A percentile compares a stretch with the other conserved stretches of the same genome.
phyloP scores from a whole-genome alignment of 345 rosid genomes.

The Salix arbutifolia region DNA sequence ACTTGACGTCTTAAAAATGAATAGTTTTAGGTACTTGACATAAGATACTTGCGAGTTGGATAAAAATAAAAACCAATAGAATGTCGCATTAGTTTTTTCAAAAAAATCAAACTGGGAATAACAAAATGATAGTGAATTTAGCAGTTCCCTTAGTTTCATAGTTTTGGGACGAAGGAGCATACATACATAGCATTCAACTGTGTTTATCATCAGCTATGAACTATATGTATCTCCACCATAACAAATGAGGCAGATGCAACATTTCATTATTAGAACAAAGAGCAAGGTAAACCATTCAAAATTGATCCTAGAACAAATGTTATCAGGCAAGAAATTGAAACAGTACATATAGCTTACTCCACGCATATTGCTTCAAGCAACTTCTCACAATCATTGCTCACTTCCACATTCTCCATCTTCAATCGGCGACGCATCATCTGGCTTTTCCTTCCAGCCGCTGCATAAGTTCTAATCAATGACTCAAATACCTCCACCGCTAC shows the following conservation, averaged over 20 bases:
- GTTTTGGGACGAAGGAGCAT: background rate
- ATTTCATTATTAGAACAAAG: constrained; percentile 1
- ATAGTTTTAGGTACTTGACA: no score
- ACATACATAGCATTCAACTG: background rate
- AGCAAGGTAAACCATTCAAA: constrained; percentile 5
- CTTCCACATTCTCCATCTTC: constrained; percentile 82
- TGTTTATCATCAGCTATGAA: background rate
- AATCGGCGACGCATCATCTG: constrained; percentile 51
- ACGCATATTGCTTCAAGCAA: constrained; percentile 56
- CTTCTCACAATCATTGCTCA: constrained; percentile 51
- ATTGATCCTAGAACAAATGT: background rate
- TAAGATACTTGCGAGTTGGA: no score
- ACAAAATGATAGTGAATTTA: no score
- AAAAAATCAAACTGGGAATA: no score
- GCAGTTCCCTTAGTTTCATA: no score
- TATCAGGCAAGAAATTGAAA: background rate
- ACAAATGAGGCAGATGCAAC: background rate
- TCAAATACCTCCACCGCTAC: constrained; percentile 66
- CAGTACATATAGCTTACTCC: constrained; percentile 40
- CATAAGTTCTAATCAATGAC: constrained; percentile 78
- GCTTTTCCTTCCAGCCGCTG: constrained; percentile 71
- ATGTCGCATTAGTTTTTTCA: no score
- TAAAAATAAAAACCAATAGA: no score
- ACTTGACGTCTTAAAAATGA: no score
- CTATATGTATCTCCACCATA: background rate